phyloP scores from a whole-genome alignment of 352 stramenopile genomes.

The Phytophthora constricta region DNA sequence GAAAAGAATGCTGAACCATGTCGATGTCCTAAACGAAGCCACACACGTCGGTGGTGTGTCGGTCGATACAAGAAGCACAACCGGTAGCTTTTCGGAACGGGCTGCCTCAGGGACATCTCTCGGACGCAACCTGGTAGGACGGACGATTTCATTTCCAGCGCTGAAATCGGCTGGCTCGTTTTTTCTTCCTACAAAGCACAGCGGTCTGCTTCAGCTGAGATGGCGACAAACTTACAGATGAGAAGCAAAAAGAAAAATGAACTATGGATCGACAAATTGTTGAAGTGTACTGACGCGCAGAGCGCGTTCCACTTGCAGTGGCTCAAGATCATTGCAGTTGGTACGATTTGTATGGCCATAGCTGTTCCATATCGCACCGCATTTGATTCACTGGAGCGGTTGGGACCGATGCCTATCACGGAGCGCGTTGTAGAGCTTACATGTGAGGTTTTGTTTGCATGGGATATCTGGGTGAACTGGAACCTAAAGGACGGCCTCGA shows the following conservation, averaged over 20 bases:
- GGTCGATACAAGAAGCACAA: constrained; percentile 7
- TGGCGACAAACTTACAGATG: constrained; percentile 2
- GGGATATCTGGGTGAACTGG: constrained; percentile 72
- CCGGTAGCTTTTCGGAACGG: constrained; percentile 15
- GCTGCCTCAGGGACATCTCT: neutral
- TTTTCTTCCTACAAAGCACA: constrained; percentile 42
- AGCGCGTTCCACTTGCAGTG: constrained; percentile 50
- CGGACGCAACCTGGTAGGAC: neutral
- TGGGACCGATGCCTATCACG: constrained; percentile 20
- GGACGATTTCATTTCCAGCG: constrained; percentile 6
- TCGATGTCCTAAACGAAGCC: constrained; percentile 14
- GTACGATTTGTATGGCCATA: constrained; percentile 53
- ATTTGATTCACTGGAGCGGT: constrained; percentile 45
- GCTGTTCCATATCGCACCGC: constrained; percentile 50
- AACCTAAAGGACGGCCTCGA: constrained; percentile 51
- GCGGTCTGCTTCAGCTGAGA: constrained; percentile 20
- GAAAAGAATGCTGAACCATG: constrained; percentile 25
- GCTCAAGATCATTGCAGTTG: constrained; percentile 36
- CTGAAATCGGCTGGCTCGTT: constrained; percentile 18
- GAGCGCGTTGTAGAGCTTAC: constrained; percentile 41
- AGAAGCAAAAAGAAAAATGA: constrained; percentile 17
- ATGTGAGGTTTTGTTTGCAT: constrained; percentile 56
- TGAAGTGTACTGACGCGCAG: constrained; percentile 54
- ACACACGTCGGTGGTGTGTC: neutral
- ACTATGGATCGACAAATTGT: constrained; percentile 58